Conservation (phyloP, 805 yeast genomes). For the Saturnispora dispora region DNA sequence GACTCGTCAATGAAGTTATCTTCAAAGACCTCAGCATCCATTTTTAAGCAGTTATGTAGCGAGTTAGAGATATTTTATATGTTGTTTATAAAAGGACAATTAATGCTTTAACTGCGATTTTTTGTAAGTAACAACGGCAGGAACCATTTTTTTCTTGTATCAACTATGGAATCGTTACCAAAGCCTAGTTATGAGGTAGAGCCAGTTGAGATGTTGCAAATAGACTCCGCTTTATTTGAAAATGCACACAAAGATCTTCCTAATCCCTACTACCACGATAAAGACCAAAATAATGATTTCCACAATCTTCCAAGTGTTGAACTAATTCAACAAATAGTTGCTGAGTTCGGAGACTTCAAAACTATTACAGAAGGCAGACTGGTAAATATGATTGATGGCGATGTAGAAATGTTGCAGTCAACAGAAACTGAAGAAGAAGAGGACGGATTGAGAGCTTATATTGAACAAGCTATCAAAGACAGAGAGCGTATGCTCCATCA, state of each 20-base stretch:
- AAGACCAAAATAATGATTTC: conserved; percentile 9
- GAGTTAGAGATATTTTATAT: not conserved
- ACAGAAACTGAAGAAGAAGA: conserved; percentile 12
- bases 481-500: conserved; percentile 45
- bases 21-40: conserved; percentile 17
- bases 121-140: not conserved
- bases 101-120: not conserved
- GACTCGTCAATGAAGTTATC: conserved; percentile 20
- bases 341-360: conserved; percentile 35
- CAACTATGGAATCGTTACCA: conserved; percentile 2
- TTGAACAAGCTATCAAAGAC: conserved; percentile 36
- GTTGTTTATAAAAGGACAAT: not conserved
- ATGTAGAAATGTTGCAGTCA: conserved; percentile 11
- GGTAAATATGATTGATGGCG: conserved; percentile 33
- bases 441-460: conserved; percentile 11
- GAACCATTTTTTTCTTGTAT: not conserved
- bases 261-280: conserved; percentile 8
- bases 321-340: conserved; percentile 12
- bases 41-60: not conserved
- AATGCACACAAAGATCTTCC: conserved; percentile 10
- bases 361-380: conserved; percentile 50
- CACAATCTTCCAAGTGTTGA: conserved; percentile 14
- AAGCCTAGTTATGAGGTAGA: not conserved
- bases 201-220: not conserved
- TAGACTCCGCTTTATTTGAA: conserved; percentile 11